Evolutionary conservation across 371 early-diverging fungal species (phyloP), one percentile per base, ranked within the genome.

Genomic region (Lichtheimia corymbifera): DNA sequence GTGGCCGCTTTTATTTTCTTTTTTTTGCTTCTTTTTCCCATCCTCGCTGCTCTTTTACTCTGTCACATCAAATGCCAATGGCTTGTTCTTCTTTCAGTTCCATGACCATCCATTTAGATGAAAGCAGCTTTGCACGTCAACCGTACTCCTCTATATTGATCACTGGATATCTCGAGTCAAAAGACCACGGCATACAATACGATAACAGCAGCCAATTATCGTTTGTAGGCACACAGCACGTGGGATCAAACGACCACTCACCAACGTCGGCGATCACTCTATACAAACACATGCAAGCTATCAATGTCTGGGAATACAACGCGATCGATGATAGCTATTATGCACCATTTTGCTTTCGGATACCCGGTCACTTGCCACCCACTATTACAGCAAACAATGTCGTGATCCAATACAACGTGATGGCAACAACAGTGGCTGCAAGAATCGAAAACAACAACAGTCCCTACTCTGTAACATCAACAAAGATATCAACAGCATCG

Each of bases 321-420:
- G 47, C 47, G 5, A 47, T 47, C 47, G 47, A 47, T 11, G 22
- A 47, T 47, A 18, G 47, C 17, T 47, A 47, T 22, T 22, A 47
- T 22, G 22, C 47, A 22, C 47, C 47, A 0, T 47, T 47, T 22
- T n/a, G n/a, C 47, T 47, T 47, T 47, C 47, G 47, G 2, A 47
- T 47, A 47, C 47, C 18, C 11, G 22, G 22, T 47, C 47, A n/a
- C 17, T 17, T 47, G 11, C 47, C 47, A 18, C 47, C 47, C 12
- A 47, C 47, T 13, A 47, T 47, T 9, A 52, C 47, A 15, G 20
- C 20, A 52, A 28, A 25, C 30, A 52, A 52, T 52, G 52, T 52
- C 30, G 28, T 52, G 13, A 52, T 28, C 30, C 15, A 52, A 15
- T 13, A 27, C 11, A 35, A 35, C 11, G 35, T 35, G 35, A 35